Evolutionary conservation across 768 basidiomycete genomes (phyloP).

Genomic region (Podaxis pistillaris): DNA sequence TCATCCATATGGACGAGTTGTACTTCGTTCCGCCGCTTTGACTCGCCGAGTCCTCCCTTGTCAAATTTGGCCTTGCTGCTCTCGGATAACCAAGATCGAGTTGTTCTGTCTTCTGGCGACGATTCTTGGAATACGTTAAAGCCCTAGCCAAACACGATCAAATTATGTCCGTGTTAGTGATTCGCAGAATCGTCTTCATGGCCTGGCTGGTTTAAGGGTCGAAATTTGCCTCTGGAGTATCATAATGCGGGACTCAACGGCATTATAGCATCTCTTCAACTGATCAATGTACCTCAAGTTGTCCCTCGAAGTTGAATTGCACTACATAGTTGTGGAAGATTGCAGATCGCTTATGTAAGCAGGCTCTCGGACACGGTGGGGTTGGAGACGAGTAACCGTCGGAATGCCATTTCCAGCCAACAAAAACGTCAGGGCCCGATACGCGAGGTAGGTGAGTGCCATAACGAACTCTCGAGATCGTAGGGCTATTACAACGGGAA

Average conservation of each 20-base stretch:
- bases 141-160: background rate
- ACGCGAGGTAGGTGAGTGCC: conserved; percentile 4
- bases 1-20: background rate
- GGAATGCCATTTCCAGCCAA: background rate
- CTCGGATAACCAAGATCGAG: background rate
- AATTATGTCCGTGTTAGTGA: background rate
- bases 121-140: background rate
- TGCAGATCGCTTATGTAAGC: background rate
- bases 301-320: background rate
- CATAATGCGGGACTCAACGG: background rate
- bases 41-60: background rate
- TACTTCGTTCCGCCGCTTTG: background rate
- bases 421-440: background rate
- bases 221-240: background rate
- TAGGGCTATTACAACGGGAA: background rate
- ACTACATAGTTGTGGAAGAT: background rate
- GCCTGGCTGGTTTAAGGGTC: background rate
- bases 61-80: background rate
- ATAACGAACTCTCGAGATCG: background rate
- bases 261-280: background rate
- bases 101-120: background rate
- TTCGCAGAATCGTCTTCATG: background rate
- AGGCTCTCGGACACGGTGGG: background rate
- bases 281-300: background rate
- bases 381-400: conserved; percentile 9